Evolutionary conservation across 2,329 filamentous ascomycete species (phyloP), one percentile per base, ranked within the genome.

Genomic region (Alternaria metachromatica): DNA sequence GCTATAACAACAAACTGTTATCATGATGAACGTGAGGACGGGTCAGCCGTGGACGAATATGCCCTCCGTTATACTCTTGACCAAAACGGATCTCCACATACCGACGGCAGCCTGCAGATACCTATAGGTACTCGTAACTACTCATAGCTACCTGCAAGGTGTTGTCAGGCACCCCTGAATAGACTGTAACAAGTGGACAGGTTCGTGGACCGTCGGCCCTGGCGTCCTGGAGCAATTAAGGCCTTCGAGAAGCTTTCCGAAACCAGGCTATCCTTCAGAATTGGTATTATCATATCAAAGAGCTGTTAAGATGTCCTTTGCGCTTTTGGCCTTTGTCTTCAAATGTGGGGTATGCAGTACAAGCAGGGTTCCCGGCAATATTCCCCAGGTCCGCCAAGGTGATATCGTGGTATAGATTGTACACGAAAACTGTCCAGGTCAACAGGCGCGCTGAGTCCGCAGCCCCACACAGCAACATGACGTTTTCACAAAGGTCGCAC

Each of bases 201-300:
- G 71, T 72, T 75, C 61, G 51, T 69, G 72, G 72, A 74, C 62
- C 58, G 53, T 51, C 74, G 74, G 74, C 62, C 73, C 73, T 74
- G 53, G 59, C 51, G 62, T 60, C 72, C 69, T 68, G 57, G 44
- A 45, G 59, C 46, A 63, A 63, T 56, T 58, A 67, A 64, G 60
- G 66, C 62, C 62, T 72, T 75, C 72, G 70, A 74, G 72, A 75
- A 76, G 68, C 58, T 62, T 74, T 72, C 68, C 64, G 43, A 56
- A 57, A 41, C 26, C 45, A 70, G 69, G 68, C 67, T 64, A 49
- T 71, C 65, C 61, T 57, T 55, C 33, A 10, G 56, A 53, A 20
- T 56, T 48, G 46, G 51, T 67, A 63, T 58, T 28, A 65, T 54
- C 60, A 62, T 57, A 60, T 56, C 43, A 57, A 65, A 61, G 65